Evolutionary conservation across 1,284 basidiomycete species (phyloP).

Genomic region (Abortiporus biennis): DNA sequence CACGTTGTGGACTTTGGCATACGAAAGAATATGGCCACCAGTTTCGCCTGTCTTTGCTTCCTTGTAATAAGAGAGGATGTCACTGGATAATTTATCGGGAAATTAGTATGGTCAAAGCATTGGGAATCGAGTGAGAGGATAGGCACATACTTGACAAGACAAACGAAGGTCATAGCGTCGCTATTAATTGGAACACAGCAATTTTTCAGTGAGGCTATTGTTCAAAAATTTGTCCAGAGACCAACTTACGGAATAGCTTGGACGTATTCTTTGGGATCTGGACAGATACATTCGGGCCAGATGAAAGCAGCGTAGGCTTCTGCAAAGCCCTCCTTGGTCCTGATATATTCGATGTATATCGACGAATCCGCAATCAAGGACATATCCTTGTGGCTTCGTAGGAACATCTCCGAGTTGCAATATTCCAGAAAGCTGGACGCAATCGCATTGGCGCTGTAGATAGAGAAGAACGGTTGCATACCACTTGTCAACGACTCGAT

Average conservation of each 20-base stretch:
- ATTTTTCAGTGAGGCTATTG: not conserved
- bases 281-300: conserved; percentile 5
- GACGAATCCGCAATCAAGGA: not conserved
- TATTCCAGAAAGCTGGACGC: conserved; percentile 5
- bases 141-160: conserved; percentile 6
- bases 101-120: not conserved
- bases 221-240: not conserved
- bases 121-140: not conserved
- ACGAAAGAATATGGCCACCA: conserved; percentile 11
- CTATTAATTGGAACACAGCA: not conserved
- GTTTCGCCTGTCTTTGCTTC: conserved; percentile 12
- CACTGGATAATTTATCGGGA: conserved; percentile 5
- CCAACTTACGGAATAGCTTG: conserved; percentile 6
- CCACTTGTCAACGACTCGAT: not conserved
- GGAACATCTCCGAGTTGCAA: conserved; percentile 8
- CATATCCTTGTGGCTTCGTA: conserved; percentile 1
- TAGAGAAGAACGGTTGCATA: conserved; percentile 2
- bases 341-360: conserved; percentile 7
- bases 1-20: conserved; percentile 7
- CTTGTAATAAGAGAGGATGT: conserved; percentile 15
- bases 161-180: conserved; percentile 6
- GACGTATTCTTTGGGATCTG: conserved; percentile 4
- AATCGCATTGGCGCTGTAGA: conserved; percentile 5
- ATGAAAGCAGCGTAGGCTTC: conserved; percentile 8
- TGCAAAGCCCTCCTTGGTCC: conserved; percentile 8